phyloP scores from a whole-genome alignment of 1,284 basidiomycete species.

The Fistulina hepatica region DNA sequence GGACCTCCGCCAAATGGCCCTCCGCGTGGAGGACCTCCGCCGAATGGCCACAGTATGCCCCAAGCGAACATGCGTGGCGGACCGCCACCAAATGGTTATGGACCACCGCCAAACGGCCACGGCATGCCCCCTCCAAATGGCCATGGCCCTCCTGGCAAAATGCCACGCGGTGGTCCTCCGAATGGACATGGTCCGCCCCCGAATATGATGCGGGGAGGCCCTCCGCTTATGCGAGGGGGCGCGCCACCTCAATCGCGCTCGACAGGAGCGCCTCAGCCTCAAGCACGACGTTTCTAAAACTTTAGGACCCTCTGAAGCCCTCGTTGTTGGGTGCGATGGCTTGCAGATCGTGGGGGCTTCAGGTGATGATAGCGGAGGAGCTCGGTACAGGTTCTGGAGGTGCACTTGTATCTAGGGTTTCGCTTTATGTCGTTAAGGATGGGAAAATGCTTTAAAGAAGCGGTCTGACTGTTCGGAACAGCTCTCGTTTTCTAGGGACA shows the following conservation, averaged over 20 bases:
- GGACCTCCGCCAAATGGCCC: conserved; percentile 1
- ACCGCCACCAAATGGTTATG: conserved; percentile 5
- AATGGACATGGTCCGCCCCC: conserved; percentile 12
- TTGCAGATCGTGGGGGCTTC: too few species aligned
- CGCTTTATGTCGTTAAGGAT: too few species aligned
- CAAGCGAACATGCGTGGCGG: conserved; percentile 1
- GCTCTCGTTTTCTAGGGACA: too few species aligned
- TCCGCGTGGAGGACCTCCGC: background rate
- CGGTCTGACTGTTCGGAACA: too few species aligned
- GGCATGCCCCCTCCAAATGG: conserved; percentile 6
- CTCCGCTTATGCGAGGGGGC: conserved; percentile 17
- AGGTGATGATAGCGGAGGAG: too few species aligned
- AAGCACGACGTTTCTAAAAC: conserved; percentile 7
- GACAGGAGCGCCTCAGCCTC: conserved; percentile 26
- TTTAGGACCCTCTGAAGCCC: too few species aligned
- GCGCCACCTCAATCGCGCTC: conserved; percentile 14
- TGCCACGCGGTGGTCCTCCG: conserved; percentile 10
- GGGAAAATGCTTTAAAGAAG: too few species aligned
- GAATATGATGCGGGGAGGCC: conserved; percentile 13
- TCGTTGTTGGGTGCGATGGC: too few species aligned
- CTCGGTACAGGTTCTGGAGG: too few species aligned
- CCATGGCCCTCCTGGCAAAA: conserved; percentile 7
- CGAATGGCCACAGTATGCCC: background rate
- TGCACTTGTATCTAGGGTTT: too few species aligned
- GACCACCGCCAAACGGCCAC: conserved; percentile 5